phyloP scores from a whole-genome alignment of 495 filamentous ascomycete genomes.

The Aspergillus ellipticus region DNA sequence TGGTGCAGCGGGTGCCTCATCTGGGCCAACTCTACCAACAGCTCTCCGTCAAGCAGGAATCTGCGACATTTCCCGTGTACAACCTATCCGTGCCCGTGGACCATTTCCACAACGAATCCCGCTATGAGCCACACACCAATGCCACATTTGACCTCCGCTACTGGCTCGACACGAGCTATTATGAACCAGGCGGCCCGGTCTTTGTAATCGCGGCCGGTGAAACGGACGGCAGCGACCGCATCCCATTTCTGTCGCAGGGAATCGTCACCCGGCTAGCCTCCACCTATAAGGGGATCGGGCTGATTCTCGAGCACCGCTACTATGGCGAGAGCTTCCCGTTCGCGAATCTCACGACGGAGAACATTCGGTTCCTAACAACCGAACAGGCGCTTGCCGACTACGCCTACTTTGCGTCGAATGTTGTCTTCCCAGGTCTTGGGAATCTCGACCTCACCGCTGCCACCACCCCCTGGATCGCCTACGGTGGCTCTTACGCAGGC shows the following conservation, averaged over 20 bases:
- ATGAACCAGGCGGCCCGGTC: constrained; percentile 66
- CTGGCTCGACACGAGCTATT: constrained; percentile 67
- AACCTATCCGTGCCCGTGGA: constrained; percentile 67
- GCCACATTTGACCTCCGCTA: constrained; percentile 62
- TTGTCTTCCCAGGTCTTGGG: constrained; percentile 63
- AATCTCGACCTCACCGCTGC: constrained; percentile 54
- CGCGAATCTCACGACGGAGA: constrained; percentile 56
- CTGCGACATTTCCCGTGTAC: constrained; percentile 28
- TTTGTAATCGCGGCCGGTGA: constrained; percentile 69
- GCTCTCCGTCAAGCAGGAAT: not conserved
- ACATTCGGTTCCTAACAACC: constrained; percentile 69
- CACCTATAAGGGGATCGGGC: constrained; percentile 64
- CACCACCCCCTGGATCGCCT: constrained; percentile 61
- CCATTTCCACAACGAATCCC: constrained; percentile 69
- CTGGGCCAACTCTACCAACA: not conserved
- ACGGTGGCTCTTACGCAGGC: constrained; percentile 73
- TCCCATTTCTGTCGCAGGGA: constrained; percentile 67
- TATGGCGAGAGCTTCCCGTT: constrained; percentile 62
- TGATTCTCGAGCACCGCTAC: constrained; percentile 74
- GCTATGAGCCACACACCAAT: constrained; percentile 64
- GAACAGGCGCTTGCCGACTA: constrained; percentile 71
- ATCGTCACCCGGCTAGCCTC: constrained; percentile 59
- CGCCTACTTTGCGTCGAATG: constrained; percentile 66
- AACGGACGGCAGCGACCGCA: constrained; percentile 49
- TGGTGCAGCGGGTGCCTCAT: not conserved